Percentiles rank a stretch among this genome's conserved stretches.
These are phyloP conservation scores for Trichoderma polysporum DNA, from an alignment of 2,329 filamentous ascomycete genomes.

Conservation along the genomic window DNA sequence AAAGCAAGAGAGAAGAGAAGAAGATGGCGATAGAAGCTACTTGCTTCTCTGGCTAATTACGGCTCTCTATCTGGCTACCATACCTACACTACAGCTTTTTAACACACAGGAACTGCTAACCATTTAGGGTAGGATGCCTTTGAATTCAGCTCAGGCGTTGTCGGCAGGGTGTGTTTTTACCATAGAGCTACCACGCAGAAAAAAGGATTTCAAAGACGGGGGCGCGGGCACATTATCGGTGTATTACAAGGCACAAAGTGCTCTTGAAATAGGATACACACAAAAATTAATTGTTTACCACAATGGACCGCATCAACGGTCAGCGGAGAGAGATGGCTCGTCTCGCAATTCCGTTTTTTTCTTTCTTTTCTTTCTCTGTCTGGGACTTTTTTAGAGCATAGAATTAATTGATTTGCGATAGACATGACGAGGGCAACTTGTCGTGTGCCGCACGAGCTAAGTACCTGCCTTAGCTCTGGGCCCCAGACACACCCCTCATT, in stretches of 20 bases:
- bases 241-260: constrained; percentile 15
- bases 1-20: not conserved
- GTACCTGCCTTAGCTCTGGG: constrained; percentile 17
- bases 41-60: not conserved
- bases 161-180: constrained; percentile 29
- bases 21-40: not conserved
- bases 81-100: not conserved
- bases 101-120: constrained; percentile 10
- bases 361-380: not conserved
- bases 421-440: constrained; percentile 13
- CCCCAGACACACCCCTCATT: constrained; percentile 10
- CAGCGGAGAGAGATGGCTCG: not conserved
- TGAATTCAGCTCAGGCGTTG: constrained; percentile 35
- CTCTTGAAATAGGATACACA: constrained; percentile 17
- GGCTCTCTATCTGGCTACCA: not conserved
- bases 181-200: constrained; percentile 31
- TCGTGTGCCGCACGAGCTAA: constrained; percentile 16
- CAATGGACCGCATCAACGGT: not conserved
- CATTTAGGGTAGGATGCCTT: constrained; percentile 14
- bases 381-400: constrained; percentile 1
- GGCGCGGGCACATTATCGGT: constrained; percentile 10
- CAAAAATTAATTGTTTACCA: constrained; percentile 13
- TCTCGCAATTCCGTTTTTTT: not conserved
- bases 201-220: constrained; percentile 2
- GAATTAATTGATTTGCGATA: not conserved